Evolutionary conservation across 805 yeast species (phyloP).

Genomic region (Suhomyces sp.): DNA sequence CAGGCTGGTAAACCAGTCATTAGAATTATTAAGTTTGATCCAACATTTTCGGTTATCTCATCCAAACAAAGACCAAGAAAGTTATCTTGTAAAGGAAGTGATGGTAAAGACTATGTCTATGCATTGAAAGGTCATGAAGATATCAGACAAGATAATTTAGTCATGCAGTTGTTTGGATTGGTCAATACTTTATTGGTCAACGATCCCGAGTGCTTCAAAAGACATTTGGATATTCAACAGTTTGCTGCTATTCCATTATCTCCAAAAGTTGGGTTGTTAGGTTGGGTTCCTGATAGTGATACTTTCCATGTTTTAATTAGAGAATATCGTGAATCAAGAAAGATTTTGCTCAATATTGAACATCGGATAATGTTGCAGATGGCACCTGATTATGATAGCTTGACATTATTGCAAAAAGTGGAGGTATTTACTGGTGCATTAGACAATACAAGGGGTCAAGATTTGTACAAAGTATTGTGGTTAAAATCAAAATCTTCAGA

Average conservation of each 20-base stretch:
- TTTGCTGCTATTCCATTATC: conserved; percentile 94
- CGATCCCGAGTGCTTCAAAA: conserved; percentile 93
- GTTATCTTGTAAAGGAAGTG: conserved; percentile 76
- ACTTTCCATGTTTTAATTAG: conserved; percentile 91
- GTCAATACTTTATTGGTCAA: conserved; percentile 86
- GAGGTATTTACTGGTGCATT: conserved; percentile 96
- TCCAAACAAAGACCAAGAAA: conserved; percentile 96
- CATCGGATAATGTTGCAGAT: conserved; percentile 94
- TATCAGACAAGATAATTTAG: conserved; percentile 94
- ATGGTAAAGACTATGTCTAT: conserved; percentile 86
- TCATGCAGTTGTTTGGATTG: conserved; percentile 95
- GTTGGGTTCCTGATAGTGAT: conserved; percentile 98
- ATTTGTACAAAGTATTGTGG: conserved; percentile 93
- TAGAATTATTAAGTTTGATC: conserved; percentile 72
- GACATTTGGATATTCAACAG: conserved; percentile 90
- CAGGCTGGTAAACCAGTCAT: conserved; percentile 79
- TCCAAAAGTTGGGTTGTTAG: conserved; percentile 93
- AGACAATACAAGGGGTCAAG: conserved; percentile 95
- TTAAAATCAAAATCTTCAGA: conserved; percentile 93
- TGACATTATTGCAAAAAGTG: conserved; percentile 86
- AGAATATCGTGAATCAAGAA: conserved; percentile 89
- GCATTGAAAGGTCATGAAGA: conserved; percentile 94
- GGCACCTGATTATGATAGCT: conserved; percentile 94
- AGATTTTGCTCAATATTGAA: conserved; percentile 85
- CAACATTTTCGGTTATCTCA: conserved; percentile 80